Evolutionary conservation across 2,329 filamentous ascomycete species (phyloP), one percentile per base, ranked within the genome.

Genomic region (Neonectria punicea): DNA sequence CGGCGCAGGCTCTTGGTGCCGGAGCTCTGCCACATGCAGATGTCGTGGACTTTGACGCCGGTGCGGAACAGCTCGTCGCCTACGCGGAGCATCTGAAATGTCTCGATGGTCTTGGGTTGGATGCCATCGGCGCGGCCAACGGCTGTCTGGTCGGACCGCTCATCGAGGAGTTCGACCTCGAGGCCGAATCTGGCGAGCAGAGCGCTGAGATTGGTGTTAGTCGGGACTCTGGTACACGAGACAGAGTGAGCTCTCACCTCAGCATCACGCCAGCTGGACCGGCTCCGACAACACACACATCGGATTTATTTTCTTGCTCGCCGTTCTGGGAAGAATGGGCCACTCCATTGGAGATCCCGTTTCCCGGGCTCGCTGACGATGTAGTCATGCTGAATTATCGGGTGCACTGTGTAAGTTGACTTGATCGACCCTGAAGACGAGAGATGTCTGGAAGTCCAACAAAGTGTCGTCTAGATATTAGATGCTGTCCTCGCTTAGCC

Each of bases 51-150:
- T 53, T 86, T 87, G 54, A 90, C 90, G 11, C 89, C 90, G 69
- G 89, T 86, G 65, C 86, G 86, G 32, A 93, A 78, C 25, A 93
- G 78, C 1, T 86, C 82, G 67, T 92, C 90, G 13, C 87, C 89
- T 8, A 93, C 80, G 16, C 90, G 83, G 81, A 93, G 87, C 79
- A 92, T 90, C 63, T 87, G 87, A 71, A 93, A 86, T 0, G 91
- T 93, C 80, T 93, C 91, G 70, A 93, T 92, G 0, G 90, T 91
- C 80, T 93, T 93, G 41, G 91, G 91, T 73, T 93, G 91, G 55
- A 93, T 82, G 32, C 91, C 91, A 77, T 93, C 91, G 62, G 90
- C 90, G 71, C 84, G 84, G 67, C 90, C 90, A 7, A 89, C 89
- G 4, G 86, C 82, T 1, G 91, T 93, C 71, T 87, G 87, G 72